These are phyloP conservation scores for Neospermospora avenae DNA, from an alignment of 2,329 filamentous ascomycete species.

Conservation along the genomic window DNA sequence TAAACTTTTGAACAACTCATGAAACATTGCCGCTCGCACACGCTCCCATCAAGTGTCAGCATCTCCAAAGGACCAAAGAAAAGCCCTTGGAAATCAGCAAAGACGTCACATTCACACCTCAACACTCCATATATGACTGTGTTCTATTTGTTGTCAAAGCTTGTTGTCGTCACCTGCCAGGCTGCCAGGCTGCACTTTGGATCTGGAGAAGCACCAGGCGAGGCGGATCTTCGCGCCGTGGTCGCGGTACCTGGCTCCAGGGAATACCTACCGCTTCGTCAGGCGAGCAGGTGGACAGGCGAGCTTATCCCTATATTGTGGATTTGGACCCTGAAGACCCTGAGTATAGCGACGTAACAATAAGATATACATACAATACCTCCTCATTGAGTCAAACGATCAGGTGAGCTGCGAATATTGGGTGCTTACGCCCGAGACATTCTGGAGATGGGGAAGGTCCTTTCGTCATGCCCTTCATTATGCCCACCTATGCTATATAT, in stretches of 20 bases:
- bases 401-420: neutral
- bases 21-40: constrained; percentile 13
- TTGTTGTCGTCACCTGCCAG: neutral
- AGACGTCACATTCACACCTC: constrained; percentile 8
- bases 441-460: neutral
- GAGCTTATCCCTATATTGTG: no score
- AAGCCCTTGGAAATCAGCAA: no score
- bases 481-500: no score
- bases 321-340: neutral
- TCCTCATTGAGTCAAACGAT: no score
- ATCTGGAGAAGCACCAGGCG: neutral
- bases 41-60: constrained; percentile 5
- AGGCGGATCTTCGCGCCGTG: constrained; percentile 13
- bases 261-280: no score
- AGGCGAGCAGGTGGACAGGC: neutral
- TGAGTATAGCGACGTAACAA: neutral
- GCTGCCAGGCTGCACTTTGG: no score
- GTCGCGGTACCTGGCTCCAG: neutral
- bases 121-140: constrained; percentile 6
- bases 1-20: constrained; percentile 19
- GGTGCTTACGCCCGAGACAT: neutral
- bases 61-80: no score
- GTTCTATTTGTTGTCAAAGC: neutral
- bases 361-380: no score
- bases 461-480: no score